phyloP scores from a whole-genome alignment of 129 eudicot genomes.

The Cynara cardunculus region DNA sequence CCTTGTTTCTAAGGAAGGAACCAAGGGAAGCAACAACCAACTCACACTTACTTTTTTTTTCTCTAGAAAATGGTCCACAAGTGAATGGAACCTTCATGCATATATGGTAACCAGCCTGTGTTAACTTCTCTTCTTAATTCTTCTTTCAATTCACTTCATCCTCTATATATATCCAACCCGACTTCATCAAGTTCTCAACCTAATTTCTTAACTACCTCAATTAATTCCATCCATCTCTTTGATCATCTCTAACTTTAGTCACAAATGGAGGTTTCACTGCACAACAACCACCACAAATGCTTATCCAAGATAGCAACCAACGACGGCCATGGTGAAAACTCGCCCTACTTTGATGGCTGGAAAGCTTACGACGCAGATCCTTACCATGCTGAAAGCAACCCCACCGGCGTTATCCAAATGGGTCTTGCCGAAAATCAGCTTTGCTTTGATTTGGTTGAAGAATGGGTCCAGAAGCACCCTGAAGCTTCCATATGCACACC shows the following conservation, averaged over 20 bases:
- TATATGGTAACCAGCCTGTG: slow-evolving; percentile 12
- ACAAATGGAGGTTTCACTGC: slow-evolving; percentile 20
- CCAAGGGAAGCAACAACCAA: slow-evolving; percentile 15
- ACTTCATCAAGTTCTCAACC: slow-evolving; percentile 4
- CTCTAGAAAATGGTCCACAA: slow-evolving; percentile 19
- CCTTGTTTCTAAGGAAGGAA: slow-evolving; percentile 30
- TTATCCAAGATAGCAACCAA: slow-evolving; percentile 52
- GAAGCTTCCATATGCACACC: slow-evolving; percentile 40
- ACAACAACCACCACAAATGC: slow-evolving; percentile 20
- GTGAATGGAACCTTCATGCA: slow-evolving; percentile 21
- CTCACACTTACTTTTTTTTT: background rate
- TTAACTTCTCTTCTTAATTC: background rate
- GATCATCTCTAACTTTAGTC: background rate
- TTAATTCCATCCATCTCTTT: background rate
- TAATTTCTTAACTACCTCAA: background rate
- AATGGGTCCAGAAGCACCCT: slow-evolving; percentile 36
- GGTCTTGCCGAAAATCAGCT: slow-evolving; percentile 64
- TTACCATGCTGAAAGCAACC: slow-evolving; percentile 39
- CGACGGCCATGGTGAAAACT: slow-evolving; percentile 66
- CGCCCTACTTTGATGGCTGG: slow-evolving; percentile 80
- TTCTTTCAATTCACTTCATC: background rate
- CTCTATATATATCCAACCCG: slow-evolving; percentile 21
- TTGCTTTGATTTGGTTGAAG: slow-evolving; percentile 38
- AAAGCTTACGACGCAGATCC: slow-evolving; percentile 57
- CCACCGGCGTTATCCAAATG: slow-evolving; percentile 63